Base-by-base conservation (phyloP, 2,329 filamentous ascomycete genomes). In the Fusarium dlaminii region DNA sequence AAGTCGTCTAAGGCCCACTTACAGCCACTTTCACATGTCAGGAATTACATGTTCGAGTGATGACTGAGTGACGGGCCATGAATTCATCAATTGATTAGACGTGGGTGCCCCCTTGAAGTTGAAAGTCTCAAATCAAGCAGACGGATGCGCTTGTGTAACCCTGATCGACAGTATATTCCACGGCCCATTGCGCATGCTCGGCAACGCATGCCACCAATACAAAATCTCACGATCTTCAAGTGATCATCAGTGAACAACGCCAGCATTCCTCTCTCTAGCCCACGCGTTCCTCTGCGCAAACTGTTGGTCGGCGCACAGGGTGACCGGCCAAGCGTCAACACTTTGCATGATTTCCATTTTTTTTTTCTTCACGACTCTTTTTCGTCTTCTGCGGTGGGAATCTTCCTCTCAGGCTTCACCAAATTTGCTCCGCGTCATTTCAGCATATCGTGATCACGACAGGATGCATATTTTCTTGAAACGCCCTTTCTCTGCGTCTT, bases 11-110 rank as follows among this genome's bases (percentile, higher is more conserved):
- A 39, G 63, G 40, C 30, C 72, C 74, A 67, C 73, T 68, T 68
- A 69, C 74, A 79, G 79, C 79, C 79, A 80, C 79, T 77, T 78
- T 80, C 79, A 80, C 79, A 80, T 80, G 79, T 77, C 78, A 79
- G 59, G 61, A 72, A 56, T 54, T 56, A 14, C 30, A 48, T 13
- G 43, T 40, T 43, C n/a, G 45, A 43, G 34, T 68, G 30, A n/a
- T 54, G 43, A 29, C 36, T 39, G 45, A 49, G 34, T 60, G 29
- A 22, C 61, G 49, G 42, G 48, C 43, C 29, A 39, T 55, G 34
- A 43, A 46, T 27, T 52, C 45, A 37, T 58, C 37, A 30, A 69
- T 62, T 37, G 56, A 56, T 63, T 69, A 70, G 66, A 70, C 51
- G 63, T 40, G 30, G 30, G 27, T 63, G 45, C 40, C 59, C 66